Percentiles rank a stretch among this genome's conserved stretches.
Conservation (phyloP, 1,284 basidiomycete species). For the Vanrija sp. region DNA sequence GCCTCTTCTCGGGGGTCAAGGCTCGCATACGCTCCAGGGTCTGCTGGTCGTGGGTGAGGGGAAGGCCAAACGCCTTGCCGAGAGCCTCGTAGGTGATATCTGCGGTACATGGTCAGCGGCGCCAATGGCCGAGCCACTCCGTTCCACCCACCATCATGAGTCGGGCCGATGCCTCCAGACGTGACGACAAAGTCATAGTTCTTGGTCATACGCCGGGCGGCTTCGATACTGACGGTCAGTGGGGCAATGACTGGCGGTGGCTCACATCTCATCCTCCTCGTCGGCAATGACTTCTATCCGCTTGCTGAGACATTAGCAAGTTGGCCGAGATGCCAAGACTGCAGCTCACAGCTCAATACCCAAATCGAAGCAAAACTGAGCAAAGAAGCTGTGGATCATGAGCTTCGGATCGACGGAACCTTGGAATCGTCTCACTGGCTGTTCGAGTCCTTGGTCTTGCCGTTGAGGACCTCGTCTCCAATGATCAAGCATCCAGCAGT, state of each 20-base stretch:
- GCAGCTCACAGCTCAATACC: conserved; percentile 74
- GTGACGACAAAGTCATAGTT: conserved; percentile 85
- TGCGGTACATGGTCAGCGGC: conserved; percentile 12
- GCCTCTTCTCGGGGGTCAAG: conserved; percentile 55
- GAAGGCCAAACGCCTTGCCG: conserved; percentile 75
- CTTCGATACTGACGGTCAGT: conserved; percentile 63
- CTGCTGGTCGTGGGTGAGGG: conserved; percentile 71
- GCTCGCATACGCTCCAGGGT: conserved; percentile 73
- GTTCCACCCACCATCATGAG: conserved; percentile 64
- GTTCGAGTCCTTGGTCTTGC: conserved; percentile 70
- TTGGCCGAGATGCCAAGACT: background rate
- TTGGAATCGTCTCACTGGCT: conserved; percentile 43
- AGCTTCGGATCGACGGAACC: background rate
- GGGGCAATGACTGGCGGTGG: background rate
- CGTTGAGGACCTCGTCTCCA: conserved; percentile 52
- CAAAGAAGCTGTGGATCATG: conserved; percentile 61
- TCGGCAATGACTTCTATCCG: conserved; percentile 89
- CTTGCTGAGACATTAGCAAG: conserved; percentile 55
- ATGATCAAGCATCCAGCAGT: conserved; percentile 49
- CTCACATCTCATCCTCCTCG: conserved; percentile 81
- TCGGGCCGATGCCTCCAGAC: conserved; percentile 74
- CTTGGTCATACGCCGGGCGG: conserved; percentile 72
- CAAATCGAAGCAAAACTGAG: conserved; percentile 79
- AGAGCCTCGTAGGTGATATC: conserved; percentile 87
- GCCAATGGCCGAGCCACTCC: background rate